Evolutionary conservation across 2,329 filamentous ascomycete species (phyloP).

Genomic region (Hymenoscyphus albidus): DNA sequence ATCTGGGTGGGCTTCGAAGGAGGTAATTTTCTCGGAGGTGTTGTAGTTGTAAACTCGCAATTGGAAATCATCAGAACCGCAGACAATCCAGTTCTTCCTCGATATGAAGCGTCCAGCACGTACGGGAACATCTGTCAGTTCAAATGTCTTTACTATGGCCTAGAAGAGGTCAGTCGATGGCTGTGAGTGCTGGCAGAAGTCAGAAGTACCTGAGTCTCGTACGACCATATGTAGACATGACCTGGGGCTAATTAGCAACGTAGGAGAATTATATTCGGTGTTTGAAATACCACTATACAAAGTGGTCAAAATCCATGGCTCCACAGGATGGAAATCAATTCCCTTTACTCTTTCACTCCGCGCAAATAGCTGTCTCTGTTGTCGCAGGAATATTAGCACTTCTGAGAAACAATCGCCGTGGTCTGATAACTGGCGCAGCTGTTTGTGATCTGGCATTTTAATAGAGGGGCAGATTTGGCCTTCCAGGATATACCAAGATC

Average conservation of each 20-base stretch:
- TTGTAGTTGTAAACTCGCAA: slow-evolving; percentile 97
- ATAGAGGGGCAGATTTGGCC: slow-evolving; percentile 10
- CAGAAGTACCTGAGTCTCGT: slow-evolving; percentile 70
- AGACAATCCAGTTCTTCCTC: slow-evolving; percentile 98
- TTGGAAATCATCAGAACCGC: slow-evolving; percentile 89
- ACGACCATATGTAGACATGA: slow-evolving; percentile 99
- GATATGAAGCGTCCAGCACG: slow-evolving; percentile 94
- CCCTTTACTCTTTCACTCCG: slow-evolving; percentile 94
- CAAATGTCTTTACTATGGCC: slow-evolving; percentile 97
- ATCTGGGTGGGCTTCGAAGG: slow-evolving; percentile 95
- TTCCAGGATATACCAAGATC: slow-evolving; percentile 6
- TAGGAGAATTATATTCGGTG: slow-evolving; percentile 20
- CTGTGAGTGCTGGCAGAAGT: neutral
- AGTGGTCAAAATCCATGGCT: slow-evolving; percentile 95
- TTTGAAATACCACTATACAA: slow-evolving; percentile 77
- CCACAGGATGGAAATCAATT: slow-evolving; percentile 94
- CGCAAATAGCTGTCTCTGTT: slow-evolving; percentile 75
- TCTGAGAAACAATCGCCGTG: neutral
- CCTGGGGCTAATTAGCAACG: slow-evolving; percentile 49
- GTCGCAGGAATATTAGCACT: neutral
- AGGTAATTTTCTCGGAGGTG: slow-evolving; percentile 96
- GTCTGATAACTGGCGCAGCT: slow-evolving; percentile 21
- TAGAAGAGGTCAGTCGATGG: slow-evolving; percentile 32
- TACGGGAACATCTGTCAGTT: slow-evolving; percentile 96
- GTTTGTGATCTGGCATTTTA: slow-evolving; percentile 17